Conservation (phyloP, 1,284 basidiomycete genomes). For the Termitomyces sp. region DNA sequence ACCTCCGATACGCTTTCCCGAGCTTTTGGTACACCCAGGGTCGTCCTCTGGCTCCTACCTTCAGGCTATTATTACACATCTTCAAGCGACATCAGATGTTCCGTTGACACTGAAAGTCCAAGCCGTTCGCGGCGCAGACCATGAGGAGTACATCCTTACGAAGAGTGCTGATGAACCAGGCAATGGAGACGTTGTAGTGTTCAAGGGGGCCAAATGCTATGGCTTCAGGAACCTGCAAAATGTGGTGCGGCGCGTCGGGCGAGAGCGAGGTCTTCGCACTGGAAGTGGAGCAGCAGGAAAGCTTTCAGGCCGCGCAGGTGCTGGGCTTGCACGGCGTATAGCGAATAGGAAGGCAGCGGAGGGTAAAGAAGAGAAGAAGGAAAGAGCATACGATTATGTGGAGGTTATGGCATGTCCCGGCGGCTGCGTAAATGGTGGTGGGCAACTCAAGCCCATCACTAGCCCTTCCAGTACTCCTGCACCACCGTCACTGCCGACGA, state of each 20-base stretch:
- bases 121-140: constrained; percentile 50
- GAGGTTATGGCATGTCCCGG: constrained; percentile 99
- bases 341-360: constrained; percentile 30
- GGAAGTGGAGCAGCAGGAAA: constrained; percentile 63
- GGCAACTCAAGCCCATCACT: constrained; percentile 69
- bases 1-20: constrained; percentile 45
- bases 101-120: constrained; percentile 53
- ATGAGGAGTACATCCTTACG: constrained; percentile 62
- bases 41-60: constrained; percentile 94
- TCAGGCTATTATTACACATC: constrained; percentile 63
- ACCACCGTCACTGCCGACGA: background rate
- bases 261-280: constrained; percentile 73
- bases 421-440: constrained; percentile 97
- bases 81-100: constrained; percentile 35
- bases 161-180: constrained; percentile 24
- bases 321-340: constrained; percentile 27
- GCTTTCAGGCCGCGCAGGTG: constrained; percentile 33
- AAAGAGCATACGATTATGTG: constrained; percentile 84
- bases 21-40: constrained; percentile 75
- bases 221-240: constrained; percentile 98
- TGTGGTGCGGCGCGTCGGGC: constrained; percentile 89
- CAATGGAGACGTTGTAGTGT: constrained; percentile 65
- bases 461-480: constrained; percentile 18
- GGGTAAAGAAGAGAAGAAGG: constrained; percentile 36
- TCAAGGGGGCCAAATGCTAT: constrained; percentile 93